phyloP scores from a whole-genome alignment of 306 rosid species.

The Cucumis sativus region Cucumber_9930_V3 NC_026657.2:22015001-22015500 shows the following conservation, averaged over 20 bases:
- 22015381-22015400: conserved; percentile 2
- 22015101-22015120: conserved; percentile 40
- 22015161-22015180: conserved; percentile 60
- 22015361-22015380: neutral
- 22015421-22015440: neutral
- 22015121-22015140: conserved; percentile 49
- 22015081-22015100: conserved; percentile 6
- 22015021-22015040: conserved; percentile 40
- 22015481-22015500: too few relatives aligned
- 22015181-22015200: conserved; percentile 70
- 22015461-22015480: too few relatives aligned
- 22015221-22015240: conserved; percentile 36
- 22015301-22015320: neutral
- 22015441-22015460: neutral
- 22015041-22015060: conserved; percentile 22
- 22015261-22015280: neutral
- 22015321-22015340: neutral
- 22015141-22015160: conserved; percentile 79
- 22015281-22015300: conserved; percentile 1
- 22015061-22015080: conserved; percentile 15
- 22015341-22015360: neutral
- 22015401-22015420: neutral
- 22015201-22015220: conserved; percentile 56
- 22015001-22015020: conserved; percentile 50
- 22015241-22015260: neutral